phyloP scores from a whole-genome alignment of 495 filamentous ascomycete species.

The Friedmanniomyces simplex region DNA sequence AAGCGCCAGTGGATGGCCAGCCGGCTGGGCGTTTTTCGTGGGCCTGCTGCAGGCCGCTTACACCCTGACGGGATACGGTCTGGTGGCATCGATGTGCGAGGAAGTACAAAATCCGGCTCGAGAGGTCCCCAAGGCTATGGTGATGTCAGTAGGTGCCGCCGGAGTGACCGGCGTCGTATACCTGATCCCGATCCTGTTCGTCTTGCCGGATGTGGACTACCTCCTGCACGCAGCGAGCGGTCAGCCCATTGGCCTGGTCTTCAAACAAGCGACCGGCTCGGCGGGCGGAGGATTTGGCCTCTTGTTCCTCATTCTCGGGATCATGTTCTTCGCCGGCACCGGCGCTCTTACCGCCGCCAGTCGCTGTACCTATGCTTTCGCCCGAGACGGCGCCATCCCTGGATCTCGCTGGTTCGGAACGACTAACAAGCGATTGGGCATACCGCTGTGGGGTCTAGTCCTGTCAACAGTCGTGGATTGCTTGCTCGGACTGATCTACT shows the following conservation, averaged over 20 bases:
- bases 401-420: conserved; percentile 51
- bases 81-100: conserved; percentile 44
- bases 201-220: conserved; percentile 42
- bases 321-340: conserved; percentile 51
- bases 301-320: conserved; percentile 60
- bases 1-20: conserved; percentile 43
- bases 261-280: conserved; percentile 48
- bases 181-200: conserved; percentile 52
- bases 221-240: conserved; percentile 45
- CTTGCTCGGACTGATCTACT: conserved; percentile 41
- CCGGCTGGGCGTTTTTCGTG: conserved; percentile 45
- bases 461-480: conserved; percentile 40
- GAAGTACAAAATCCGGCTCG: conserved; percentile 44
- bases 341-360: conserved; percentile 49
- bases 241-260: conserved; percentile 49
- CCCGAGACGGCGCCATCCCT: conserved; percentile 42
- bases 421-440: conserved; percentile 38
- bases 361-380: conserved; percentile 53
- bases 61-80: conserved; percentile 49
- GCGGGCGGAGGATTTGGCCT: conserved; percentile 59
- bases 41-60: conserved; percentile 45
- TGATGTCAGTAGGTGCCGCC: conserved; percentile 48
- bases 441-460: conserved; percentile 44
- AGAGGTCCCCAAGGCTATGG: conserved; percentile 51
- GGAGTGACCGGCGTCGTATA: conserved; percentile 52